Percentiles rank a stretch among this genome's conserved stretches.
Evolutionary conservation across 2,329 filamentous ascomycete genomes (phyloP).

Genomic region (Fonsecaea nubica): DNA sequence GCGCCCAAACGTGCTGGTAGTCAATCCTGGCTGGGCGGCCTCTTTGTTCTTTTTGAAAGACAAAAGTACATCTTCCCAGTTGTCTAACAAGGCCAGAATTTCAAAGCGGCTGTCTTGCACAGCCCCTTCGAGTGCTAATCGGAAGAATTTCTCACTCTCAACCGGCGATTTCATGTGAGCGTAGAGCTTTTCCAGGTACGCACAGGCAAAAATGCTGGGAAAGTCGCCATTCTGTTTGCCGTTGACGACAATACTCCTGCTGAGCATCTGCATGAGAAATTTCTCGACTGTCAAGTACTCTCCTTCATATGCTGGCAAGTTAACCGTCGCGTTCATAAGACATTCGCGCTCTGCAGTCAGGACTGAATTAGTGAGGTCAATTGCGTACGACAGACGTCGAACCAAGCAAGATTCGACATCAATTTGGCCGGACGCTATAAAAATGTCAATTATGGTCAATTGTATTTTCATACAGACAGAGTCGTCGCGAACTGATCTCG

Average conservation of each 20-base stretch:
- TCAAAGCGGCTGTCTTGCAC: neutral
- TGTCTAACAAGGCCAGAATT: neutral
- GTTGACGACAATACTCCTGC: neutral
- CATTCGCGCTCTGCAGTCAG: neutral
- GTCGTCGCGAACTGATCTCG: neutral
- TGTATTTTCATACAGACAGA: neutral
- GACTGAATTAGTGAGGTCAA: neutral
- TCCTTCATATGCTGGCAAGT: neutral
- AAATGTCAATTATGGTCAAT: neutral
- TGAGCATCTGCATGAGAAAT: neutral
- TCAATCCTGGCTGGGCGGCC: neutral
- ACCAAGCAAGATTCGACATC: neutral
- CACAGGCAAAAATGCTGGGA: neutral
- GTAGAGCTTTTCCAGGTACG: neutral
- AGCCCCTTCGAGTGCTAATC: neutral
- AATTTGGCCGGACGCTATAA: neutral
- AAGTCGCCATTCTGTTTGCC: neutral
- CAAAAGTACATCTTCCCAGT: neutral
- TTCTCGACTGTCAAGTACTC: conserved; percentile 3
- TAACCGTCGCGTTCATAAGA: neutral
- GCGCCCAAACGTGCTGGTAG: neutral
- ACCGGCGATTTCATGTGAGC: too few relatives aligned
- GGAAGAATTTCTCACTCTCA: conserved; percentile 2
- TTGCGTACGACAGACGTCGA: neutral
- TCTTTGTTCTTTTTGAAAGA: neutral